These are phyloP conservation scores for Vanilla planifolia DNA, from an alignment of 106 monocot genomes.

Conservation along the genomic window DNA sequence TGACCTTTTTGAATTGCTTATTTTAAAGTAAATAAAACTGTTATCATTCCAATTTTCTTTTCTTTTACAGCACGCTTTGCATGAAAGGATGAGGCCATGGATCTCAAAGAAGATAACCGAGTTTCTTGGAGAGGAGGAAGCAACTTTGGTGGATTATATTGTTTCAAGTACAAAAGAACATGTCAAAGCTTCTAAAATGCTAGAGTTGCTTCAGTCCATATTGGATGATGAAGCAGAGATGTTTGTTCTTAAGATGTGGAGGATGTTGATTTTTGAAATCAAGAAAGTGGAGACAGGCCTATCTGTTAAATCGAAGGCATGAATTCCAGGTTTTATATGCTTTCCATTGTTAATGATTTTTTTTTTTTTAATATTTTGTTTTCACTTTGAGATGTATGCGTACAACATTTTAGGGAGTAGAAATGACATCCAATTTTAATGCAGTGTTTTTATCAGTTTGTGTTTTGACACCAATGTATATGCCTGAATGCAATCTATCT, in stretches of 20 bases:
- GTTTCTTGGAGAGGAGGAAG: slow-evolving; percentile 95
- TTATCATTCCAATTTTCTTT: too few species aligned
- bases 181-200: slow-evolving; percentile 73
- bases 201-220: slow-evolving; percentile 85
- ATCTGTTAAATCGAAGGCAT: slow-evolving; percentile 40
- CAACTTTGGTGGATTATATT: slow-evolving; percentile 90
- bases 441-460: background rate
- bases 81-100: slow-evolving; percentile 97
- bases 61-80: slow-evolving; percentile 64
- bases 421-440: background rate
- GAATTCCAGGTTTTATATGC: slow-evolving; percentile 10
- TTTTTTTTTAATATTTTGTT: background rate
- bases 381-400: slow-evolving; percentile 1
- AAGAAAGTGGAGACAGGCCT: slow-evolving; percentile 96
- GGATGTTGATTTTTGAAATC: slow-evolving; percentile 98
- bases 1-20: too few species aligned
- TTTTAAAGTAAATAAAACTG: too few species aligned
- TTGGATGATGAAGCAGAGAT: slow-evolving; percentile 98
- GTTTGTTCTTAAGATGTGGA: slow-evolving; percentile 99
- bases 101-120: slow-evolving; percentile 97
- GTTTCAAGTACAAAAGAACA: slow-evolving; percentile 89
- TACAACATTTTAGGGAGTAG: background rate
- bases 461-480: background rate
- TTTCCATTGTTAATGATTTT: background rate
- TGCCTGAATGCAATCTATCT: background rate